Conservation (phyloP, 192 early-diverging fungal species). For the Gaertneriomyces semiglobifer region DNA sequence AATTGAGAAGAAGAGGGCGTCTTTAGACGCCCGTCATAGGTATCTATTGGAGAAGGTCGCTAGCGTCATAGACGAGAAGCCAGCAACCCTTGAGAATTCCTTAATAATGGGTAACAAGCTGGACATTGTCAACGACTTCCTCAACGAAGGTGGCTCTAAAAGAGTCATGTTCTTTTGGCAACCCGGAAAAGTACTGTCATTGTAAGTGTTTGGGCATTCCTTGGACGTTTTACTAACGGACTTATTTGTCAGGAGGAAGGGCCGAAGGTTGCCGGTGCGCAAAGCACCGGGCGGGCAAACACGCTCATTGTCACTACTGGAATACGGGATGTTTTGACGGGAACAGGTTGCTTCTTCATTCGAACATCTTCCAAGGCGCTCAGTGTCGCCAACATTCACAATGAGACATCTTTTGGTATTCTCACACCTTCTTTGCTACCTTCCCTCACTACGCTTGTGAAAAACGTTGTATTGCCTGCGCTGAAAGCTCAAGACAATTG, state of each 20-base stretch:
- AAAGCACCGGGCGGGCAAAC: not conserved
- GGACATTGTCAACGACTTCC: conserved; percentile 60
- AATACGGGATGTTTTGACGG: conserved; percentile 46
- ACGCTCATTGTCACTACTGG: conserved; percentile 56
- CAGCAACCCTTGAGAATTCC: conserved; percentile 51
- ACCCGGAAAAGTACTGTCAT: conserved; percentile 15
- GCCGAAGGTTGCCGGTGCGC: not conserved
- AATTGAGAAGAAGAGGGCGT: conserved; percentile 55
- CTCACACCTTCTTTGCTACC: conserved; percentile 52
- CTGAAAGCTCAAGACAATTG: conserved; percentile 60
- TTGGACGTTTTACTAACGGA: too few relatives aligned
- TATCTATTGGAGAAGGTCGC: conserved; percentile 62
- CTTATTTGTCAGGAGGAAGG: conserved; percentile 10
- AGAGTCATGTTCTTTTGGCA: conserved; percentile 63
- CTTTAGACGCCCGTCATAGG: conserved; percentile 53
- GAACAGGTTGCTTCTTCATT: conserved; percentile 58
- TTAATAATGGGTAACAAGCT: conserved; percentile 55
- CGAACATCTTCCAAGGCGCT: conserved; percentile 54
- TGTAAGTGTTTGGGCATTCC: not conserved
- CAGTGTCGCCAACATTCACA: conserved; percentile 50
- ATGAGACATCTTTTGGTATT: conserved; percentile 54
- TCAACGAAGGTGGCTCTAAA: conserved; percentile 53
- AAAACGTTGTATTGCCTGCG: conserved; percentile 58
- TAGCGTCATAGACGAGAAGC: conserved; percentile 53
- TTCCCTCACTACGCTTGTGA: conserved; percentile 55